Evolutionary conservation across 495 filamentous ascomycete species (phyloP).

Genomic region (Antarctomyces pellizariae): DNA sequence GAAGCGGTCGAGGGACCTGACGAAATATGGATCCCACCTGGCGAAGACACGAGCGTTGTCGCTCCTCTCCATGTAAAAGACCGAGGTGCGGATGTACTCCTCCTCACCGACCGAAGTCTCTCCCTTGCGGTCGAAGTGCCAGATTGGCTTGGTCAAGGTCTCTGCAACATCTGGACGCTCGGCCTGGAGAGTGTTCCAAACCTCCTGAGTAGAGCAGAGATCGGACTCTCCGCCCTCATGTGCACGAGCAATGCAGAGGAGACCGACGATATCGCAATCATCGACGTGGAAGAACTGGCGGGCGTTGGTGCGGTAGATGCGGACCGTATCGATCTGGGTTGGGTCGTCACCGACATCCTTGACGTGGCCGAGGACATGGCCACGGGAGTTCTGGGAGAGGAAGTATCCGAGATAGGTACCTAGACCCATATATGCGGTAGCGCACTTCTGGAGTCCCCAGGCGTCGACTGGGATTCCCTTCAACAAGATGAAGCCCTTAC

Average conservation of each 20-base stretch:
- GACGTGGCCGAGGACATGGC: conserved; percentile 81
- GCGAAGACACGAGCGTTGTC: conserved; percentile 21
- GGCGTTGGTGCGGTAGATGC: conserved; percentile 77
- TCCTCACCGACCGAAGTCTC: conserved; percentile 54
- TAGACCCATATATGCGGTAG: conserved; percentile 73
- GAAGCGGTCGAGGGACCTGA: conserved; percentile 42
- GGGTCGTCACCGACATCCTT: conserved; percentile 74
- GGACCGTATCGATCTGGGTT: conserved; percentile 54
- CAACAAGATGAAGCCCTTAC: conserved; percentile 78
- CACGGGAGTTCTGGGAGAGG: conserved; percentile 60
- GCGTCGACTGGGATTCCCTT: conserved; percentile 52
- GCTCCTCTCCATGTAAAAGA: conserved; percentile 46
- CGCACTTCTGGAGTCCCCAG: conserved; percentile 64
- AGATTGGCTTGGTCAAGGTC: conserved; percentile 50
- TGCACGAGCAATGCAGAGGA: conserved; percentile 61
- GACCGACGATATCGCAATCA: conserved; percentile 60
- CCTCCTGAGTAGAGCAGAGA: conserved; percentile 52
- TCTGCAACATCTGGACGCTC: conserved; percentile 61
- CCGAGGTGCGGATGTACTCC: conserved; percentile 45
- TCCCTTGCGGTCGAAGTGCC: conserved; percentile 92
- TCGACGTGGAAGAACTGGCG: conserved; percentile 66
- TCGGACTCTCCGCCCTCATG: conserved; percentile 70
- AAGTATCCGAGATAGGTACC: conserved; percentile 76
- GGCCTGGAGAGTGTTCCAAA: conserved; percentile 56
- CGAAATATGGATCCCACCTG: conserved; percentile 67